These are phyloP conservation scores for Ustilago cynodontis DNA, from an alignment of 1,284 basidiomycete genomes.

Conservation along the genomic window DNA sequence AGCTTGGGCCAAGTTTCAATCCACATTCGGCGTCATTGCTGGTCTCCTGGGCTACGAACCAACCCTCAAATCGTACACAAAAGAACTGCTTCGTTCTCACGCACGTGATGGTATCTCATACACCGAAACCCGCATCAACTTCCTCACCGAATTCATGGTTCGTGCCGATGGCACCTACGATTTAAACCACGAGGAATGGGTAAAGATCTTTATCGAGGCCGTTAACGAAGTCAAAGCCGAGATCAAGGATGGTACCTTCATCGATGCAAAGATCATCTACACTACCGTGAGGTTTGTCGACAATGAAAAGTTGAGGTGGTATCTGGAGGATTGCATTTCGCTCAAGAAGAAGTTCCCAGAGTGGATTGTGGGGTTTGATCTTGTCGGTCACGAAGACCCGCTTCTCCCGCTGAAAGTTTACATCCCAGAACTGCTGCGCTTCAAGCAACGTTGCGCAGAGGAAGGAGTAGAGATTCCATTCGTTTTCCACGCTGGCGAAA, in stretches of 20 bases:
- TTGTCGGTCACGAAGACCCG: conserved; percentile 81
- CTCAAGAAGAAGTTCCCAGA: conserved; percentile 82
- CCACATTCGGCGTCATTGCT: conserved; percentile 54
- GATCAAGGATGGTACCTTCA: conserved; percentile 28
- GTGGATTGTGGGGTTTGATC: conserved; percentile 81
- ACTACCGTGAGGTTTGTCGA: conserved; percentile 76
- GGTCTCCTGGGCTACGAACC: conserved; percentile 72
- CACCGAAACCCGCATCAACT: conserved; percentile 79
- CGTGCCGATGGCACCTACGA: conserved; percentile 75
- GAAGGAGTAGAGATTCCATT: conserved; percentile 79
- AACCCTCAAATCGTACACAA: conserved; percentile 75
- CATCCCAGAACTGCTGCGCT: conserved; percentile 76
- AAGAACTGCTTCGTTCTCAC: conserved; percentile 76
- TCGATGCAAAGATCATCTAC: conserved; percentile 73
- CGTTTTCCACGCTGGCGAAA: conserved; percentile 84
- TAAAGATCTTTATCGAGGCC: conserved; percentile 75
- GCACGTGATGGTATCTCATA: conserved; percentile 81
- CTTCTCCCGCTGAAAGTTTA: conserved; percentile 78
- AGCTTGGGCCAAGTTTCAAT: conserved; percentile 60
- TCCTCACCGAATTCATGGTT: conserved; percentile 76
- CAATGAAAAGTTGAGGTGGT: conserved; percentile 76
- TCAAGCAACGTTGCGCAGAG: conserved; percentile 75
- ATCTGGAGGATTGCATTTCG: conserved; percentile 79
- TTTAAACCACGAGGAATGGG: conserved; percentile 76
- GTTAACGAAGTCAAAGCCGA: conserved; percentile 72